A percentile compares a stretch with the other conserved stretches of the same genome.
Conservation (phyloP, 208 protist species). For the Crithidia brevicula region DNA sequence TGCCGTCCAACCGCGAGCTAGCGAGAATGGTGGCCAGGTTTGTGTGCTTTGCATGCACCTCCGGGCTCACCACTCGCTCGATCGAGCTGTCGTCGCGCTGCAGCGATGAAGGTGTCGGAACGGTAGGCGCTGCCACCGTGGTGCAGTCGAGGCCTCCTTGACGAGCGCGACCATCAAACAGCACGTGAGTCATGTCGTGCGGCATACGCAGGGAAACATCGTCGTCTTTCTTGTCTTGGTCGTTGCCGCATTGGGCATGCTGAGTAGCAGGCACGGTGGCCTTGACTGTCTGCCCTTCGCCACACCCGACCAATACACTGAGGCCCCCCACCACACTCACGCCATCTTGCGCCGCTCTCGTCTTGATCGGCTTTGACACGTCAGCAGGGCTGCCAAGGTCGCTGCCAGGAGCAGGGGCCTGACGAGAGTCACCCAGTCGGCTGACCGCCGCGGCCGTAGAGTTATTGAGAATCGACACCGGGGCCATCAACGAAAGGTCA, state of each 20-base stretch:
- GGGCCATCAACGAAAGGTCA: background rate
- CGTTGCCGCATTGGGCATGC: no score
- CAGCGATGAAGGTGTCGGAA: background rate
- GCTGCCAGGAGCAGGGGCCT: background rate
- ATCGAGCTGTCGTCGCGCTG: background rate
- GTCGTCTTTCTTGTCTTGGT: no score
- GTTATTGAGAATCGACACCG: slow-evolving; percentile 12
- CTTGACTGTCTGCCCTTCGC: no score
- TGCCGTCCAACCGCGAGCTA: slow-evolving; percentile 23
- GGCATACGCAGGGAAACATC: slow-evolving; percentile 8
- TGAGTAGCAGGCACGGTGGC: no score
- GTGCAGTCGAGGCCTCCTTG: background rate
- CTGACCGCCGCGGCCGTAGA: background rate
- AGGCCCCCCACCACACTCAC: slow-evolving; percentile 9
- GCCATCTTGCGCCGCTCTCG: background rate
- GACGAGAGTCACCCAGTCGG: background rate
- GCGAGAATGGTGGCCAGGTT: slow-evolving; percentile 22
- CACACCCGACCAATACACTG: background rate
- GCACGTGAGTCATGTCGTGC: slow-evolving; percentile 4
- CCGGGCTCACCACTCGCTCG: background rate
- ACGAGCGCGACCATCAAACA: background rate
- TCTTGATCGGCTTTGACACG: background rate
- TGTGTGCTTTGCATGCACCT: slow-evolving; percentile 27
- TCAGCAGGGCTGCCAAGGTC: background rate
- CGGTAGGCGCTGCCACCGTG: background rate